These are phyloP conservation scores for Magnaporthiopsis rhizophila DNA, from an alignment of 2,329 filamentous ascomycete genomes.

Conservation along the genomic window DNA sequence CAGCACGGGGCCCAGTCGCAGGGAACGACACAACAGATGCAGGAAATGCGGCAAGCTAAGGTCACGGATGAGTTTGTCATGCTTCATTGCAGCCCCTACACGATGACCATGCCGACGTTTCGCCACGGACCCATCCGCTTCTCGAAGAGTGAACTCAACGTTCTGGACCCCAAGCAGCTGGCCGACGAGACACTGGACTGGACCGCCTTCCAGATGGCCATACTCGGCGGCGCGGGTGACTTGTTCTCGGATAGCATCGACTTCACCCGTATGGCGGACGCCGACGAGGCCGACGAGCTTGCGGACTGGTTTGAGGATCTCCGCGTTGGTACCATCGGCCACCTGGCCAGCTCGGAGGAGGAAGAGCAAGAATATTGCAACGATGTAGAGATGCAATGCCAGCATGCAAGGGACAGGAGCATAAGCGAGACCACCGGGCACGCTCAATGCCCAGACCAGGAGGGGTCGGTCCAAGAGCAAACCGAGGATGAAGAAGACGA, in stretches of 20 bases:
- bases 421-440: no score
- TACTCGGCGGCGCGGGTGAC: conserved; percentile 48
- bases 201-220: conserved; percentile 59
- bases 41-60: conserved; percentile 5
- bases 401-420: no score
- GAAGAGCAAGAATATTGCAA: background rate
- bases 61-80: conserved; percentile 35
- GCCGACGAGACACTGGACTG: conserved; percentile 50
- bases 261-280: conserved; percentile 28
- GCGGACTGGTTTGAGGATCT: conserved; percentile 43
- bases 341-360: conserved; percentile 22
- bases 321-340: conserved; percentile 35
- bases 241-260: conserved; percentile 36
- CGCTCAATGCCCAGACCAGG: no score
- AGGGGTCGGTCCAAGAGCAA: background rate
- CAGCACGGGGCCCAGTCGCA: background rate
- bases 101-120: conserved; percentile 39
- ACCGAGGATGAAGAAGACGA: background rate
- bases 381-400: background rate
- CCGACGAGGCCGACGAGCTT: conserved; percentile 41
- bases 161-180: conserved; percentile 12
- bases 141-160: conserved; percentile 32
- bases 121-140: conserved; percentile 49
- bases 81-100: conserved; percentile 39
- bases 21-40: background rate